Evolutionary conservation across 306 rosid genomes (phyloP).

Genomic region (Cucumis melo): DNA sequence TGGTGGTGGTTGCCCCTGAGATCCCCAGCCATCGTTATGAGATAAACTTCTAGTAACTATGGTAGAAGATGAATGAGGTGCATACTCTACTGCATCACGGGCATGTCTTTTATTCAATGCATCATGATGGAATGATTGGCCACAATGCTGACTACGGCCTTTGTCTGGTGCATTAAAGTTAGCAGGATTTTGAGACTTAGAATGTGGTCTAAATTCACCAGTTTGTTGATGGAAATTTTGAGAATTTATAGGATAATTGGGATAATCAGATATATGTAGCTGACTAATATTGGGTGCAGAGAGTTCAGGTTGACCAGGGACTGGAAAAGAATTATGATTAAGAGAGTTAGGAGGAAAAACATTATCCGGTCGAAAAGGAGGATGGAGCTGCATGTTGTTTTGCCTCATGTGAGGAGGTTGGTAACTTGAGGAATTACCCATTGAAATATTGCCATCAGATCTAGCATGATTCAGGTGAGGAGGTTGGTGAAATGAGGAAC

Average conservation of each 20-base stretch:
- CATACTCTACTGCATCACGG: conserved; percentile 28
- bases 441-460: conserved; percentile 26
- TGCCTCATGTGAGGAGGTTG: conserved; percentile 34
- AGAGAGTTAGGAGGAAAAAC: conserved; percentile 25
- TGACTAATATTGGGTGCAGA: conserved; percentile 46
- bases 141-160: conserved; percentile 30
- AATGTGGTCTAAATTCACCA: conserved; percentile 40
- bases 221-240: conserved; percentile 23
- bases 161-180: conserved; percentile 32
- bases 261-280: conserved; percentile 34
- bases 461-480: conserved; percentile 27
- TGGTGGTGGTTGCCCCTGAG: conserved; percentile 57
- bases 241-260: conserved; percentile 25
- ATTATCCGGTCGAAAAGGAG: conserved; percentile 33
- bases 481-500: conserved; percentile 34
- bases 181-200: conserved; percentile 18
- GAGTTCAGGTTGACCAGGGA: conserved; percentile 36
- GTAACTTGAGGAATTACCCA: conserved; percentile 30
- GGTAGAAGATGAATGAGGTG: conserved; percentile 18
- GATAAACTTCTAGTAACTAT: conserved; percentile 23
- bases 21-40: conserved; percentile 57
- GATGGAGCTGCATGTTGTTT: conserved; percentile 36
- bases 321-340: conserved; percentile 27
- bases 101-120: conserved; percentile 29
- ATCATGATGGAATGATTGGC: conserved; percentile 30